A percentile compares a stretch with the other conserved stretches of the same genome.
Evolutionary conservation across 164 flowering plant species (phyloP).

Genomic region (Dillenia turbinata): DNA sequence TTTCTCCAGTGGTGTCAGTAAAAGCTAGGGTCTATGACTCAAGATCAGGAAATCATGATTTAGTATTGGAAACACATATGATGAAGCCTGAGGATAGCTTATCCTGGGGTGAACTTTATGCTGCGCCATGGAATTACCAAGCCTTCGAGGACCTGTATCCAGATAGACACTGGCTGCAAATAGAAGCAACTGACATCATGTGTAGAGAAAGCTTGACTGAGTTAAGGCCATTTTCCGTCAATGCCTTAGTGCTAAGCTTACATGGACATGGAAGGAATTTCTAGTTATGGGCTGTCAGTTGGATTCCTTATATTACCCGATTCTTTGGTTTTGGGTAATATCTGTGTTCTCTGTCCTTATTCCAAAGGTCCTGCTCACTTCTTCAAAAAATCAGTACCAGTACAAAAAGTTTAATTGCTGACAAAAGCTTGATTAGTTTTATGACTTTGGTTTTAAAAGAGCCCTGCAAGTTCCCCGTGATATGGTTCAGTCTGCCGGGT

Average conservation of each 20-base stretch:
- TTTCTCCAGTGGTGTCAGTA: constrained; percentile 53
- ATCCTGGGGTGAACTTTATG: constrained; percentile 60
- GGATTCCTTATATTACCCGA: constrained; percentile 68
- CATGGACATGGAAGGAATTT: constrained; percentile 91
- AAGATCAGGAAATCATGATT: constrained; percentile 36
- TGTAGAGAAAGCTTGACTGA: constrained; percentile 55
- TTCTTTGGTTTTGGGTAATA: constrained; percentile 48
- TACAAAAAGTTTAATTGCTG: constrained; percentile 33
- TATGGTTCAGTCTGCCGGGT: constrained; percentile 50
- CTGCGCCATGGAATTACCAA: constrained; percentile 69
- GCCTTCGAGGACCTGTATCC: constrained; percentile 89
- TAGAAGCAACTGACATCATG: constrained; percentile 63
- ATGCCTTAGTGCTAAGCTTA: constrained; percentile 40
- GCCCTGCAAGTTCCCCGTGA: constrained; percentile 35
- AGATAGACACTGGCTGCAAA: constrained; percentile 73
- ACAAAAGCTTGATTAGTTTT: constrained; percentile 36
- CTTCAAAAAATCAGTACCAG: constrained; percentile 39
- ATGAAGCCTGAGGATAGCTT: constrained; percentile 29
- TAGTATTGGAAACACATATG: constrained; percentile 68
- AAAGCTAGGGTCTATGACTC: constrained; percentile 73
- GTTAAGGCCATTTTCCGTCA: constrained; percentile 76
- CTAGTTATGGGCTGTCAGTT: constrained; percentile 91
- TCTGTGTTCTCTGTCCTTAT: constrained; percentile 40
- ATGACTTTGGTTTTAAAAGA: constrained; percentile 52
- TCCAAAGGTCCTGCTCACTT: constrained; percentile 42